Conservation (phyloP, 306 rosid species). For the Vicia villosa region DNA sequence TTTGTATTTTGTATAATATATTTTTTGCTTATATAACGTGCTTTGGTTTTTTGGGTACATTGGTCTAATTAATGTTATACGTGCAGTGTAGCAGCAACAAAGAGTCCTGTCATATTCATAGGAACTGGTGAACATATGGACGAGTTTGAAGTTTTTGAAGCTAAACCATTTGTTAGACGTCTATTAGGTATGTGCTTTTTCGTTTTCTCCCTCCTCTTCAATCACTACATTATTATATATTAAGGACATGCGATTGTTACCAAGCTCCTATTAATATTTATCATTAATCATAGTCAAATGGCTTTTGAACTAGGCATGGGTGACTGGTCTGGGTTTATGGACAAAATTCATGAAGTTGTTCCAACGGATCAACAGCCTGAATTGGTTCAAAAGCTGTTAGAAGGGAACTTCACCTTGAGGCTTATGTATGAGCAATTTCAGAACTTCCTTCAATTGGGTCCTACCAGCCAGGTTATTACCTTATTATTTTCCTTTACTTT, state of each 20-base stretch:
- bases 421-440: conserved; percentile 91
- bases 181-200: conserved; percentile 54
- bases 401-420: conserved; percentile 82
- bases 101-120: conserved; percentile 83
- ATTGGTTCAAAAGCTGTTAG: conserved; percentile 73
- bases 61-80: conserved; percentile 22
- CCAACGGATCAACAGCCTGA: conserved; percentile 91
- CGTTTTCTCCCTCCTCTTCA: neutral
- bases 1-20: neutral
- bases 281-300: conserved; percentile 15
- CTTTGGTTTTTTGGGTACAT: conserved; percentile 36
- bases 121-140: conserved; percentile 91
- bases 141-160: conserved; percentile 85
- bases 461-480: conserved; percentile 62
- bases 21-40: neutral
- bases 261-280: conserved; percentile 12
- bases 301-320: conserved; percentile 69
- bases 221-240: conserved; percentile 4
- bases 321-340: conserved; percentile 82
- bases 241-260: neutral
- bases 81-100: conserved; percentile 84
- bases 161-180: conserved; percentile 84
- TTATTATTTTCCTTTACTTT: conserved; percentile 1
- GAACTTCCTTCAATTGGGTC: conserved; percentile 75
- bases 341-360: conserved; percentile 83